These are phyloP conservation scores for Diaporthe sp. DNA, from an alignment of 2,329 filamentous ascomycete species.

Conservation along the genomic window DNA sequence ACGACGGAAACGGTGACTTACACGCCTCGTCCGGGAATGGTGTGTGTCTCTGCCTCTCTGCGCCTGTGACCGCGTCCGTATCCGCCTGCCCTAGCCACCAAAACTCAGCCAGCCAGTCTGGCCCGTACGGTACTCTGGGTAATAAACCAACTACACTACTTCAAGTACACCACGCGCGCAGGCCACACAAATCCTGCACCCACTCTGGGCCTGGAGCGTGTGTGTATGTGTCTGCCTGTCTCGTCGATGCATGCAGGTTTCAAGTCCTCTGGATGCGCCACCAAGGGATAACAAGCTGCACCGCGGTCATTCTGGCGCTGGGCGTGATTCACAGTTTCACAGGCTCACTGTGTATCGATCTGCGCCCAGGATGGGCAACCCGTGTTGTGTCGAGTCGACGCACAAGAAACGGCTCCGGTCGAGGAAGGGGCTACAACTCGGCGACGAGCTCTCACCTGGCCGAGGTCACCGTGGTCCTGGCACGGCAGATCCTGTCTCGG, in stretches of 20 bases:
- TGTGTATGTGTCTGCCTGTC: background rate
- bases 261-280: slow-evolving; percentile 5
- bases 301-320: slow-evolving; percentile 11
- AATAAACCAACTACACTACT: background rate
- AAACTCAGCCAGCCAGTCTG: no score
- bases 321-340: slow-evolving; percentile 35
- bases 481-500: slow-evolving; percentile 42
- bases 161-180: background rate
- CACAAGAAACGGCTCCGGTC: slow-evolving; percentile 24
- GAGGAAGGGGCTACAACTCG: slow-evolving; percentile 21
- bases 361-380: slow-evolving; percentile 25
- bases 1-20: slow-evolving; percentile 41
- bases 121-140: background rate
- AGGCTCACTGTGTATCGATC: slow-evolving; percentile 18
- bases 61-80: background rate
- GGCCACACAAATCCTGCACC: background rate
- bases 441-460: slow-evolving; percentile 1
- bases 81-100: background rate
- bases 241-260: slow-evolving; percentile 31
- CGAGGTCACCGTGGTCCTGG: slow-evolving; percentile 6
- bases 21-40: slow-evolving; percentile 29
- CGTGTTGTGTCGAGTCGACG: slow-evolving; percentile 31
- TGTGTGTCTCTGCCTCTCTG: background rate
- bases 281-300: slow-evolving; percentile 6
- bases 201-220: background rate